Evolutionary conservation across 208 protist genomes (phyloP), one percentile per base, ranked within the genome.

Genomic region (Porcisia hertigi): DNA sequence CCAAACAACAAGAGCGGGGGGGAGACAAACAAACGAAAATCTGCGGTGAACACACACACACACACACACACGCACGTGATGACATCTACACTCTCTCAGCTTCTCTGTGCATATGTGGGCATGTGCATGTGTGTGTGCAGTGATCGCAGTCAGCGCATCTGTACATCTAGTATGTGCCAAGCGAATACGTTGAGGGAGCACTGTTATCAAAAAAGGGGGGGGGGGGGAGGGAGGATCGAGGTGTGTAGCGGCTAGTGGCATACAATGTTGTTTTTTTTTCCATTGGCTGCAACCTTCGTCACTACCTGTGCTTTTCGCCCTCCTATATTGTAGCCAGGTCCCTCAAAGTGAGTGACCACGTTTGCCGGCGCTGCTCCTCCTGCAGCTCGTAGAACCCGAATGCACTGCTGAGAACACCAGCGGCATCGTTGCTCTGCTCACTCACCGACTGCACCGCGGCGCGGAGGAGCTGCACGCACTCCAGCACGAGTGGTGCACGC

Each of bases 351-450:
- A 94, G 86, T 3, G 60, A 71, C 92, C 92, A 96, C 43, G 80
- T 89, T 52, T 89, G 77, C 54, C 64, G 53, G 82, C 90, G 92
- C 77, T 87, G 77, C 36, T 53, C 73, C 76, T 94, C 92, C 20
- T 87, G 82, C 36, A 83, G 78, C 69, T 78, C 71, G 87, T 86
- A 94, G 34, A 84, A 73, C 23, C 71, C 73, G 66, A 96, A 94
- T 18, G 83, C 66, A 1, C 76, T 82, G 62, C 72, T 87, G 47
- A 87, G 69, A n/a, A 85, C 76, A 36, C 71, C 73, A 11, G 81
- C 87, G 12, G 88, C 87, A 30, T 89, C 84, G 43, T 73, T 64
- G 43, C 80, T 84, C 20, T 80, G 83, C 73, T 66, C 55, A 36
- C 80, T 76, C 8, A 95, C 84, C 20, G 75, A 70, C 66, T 85